Percentiles rank a stretch among this genome's conserved stretches.
These are phyloP conservation scores for Leccinum subrobustum DNA, from an alignment of 1,284 basidiomycete species.

Conservation along the genomic window DNA sequence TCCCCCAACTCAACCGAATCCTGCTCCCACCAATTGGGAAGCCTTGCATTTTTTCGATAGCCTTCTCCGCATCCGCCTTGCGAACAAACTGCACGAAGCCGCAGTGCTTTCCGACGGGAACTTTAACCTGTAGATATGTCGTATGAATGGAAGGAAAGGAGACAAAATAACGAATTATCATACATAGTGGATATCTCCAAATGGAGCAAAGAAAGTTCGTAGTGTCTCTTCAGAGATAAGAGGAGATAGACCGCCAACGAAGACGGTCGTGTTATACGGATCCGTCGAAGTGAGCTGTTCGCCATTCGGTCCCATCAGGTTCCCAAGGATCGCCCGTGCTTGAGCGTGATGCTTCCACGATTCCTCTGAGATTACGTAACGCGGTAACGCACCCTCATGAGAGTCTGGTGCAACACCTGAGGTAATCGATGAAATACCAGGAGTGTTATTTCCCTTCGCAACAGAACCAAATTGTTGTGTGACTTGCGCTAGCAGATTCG, in stretches of 20 bases:
- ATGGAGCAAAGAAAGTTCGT: constrained; percentile 84
- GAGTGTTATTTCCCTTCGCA: constrained; percentile 30
- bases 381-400: constrained; percentile 41
- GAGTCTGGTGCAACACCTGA: constrained; percentile 41
- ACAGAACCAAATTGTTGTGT: constrained; percentile 47
- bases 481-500: constrained; percentile 44
- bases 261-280: constrained; percentile 91
- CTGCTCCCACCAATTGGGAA: constrained; percentile 90
- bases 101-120: constrained; percentile 92
- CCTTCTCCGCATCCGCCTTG: constrained; percentile 88
- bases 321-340: constrained; percentile 74
- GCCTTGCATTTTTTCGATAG: constrained; percentile 95
- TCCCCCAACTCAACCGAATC: constrained; percentile 90
- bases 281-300: constrained; percentile 83
- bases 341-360: constrained; percentile 82
- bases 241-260: constrained; percentile 85
- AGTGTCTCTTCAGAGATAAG: constrained; percentile 86
- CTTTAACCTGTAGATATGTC: constrained; percentile 69
- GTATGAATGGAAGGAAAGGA: constrained; percentile 13
- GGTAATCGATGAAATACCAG: constrained; percentile 39
- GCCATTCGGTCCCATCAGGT: constrained; percentile 78
- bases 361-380: constrained; percentile 64
- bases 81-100: constrained; percentile 94
- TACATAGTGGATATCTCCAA: constrained; percentile 91
- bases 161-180: constrained; percentile 25